Percentiles rank a stretch among this genome's conserved stretches.
These are phyloP conservation scores for Pyricularia grisea DNA, from an alignment of 2,329 filamentous ascomycete genomes.

Conservation along the genomic window DNA sequence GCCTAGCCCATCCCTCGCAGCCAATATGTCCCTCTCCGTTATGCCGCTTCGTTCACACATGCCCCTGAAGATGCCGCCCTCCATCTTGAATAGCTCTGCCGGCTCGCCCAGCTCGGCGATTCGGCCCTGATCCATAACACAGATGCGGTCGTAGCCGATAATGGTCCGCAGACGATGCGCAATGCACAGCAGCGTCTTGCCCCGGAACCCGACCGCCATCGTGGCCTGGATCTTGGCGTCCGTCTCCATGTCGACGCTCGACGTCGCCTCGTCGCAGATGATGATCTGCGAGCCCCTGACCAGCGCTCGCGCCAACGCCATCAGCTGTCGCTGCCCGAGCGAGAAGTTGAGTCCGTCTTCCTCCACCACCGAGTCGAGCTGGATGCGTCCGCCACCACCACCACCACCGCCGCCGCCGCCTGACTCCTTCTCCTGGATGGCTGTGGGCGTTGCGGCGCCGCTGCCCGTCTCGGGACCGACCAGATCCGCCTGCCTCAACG, in stretches of 20 bases:
- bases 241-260: conserved; percentile 89
- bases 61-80: conserved; percentile 69
- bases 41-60: conserved; percentile 91
- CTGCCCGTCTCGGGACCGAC: conserved; percentile 32
- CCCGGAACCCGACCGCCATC: conserved; percentile 75
- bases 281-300: conserved; percentile 86
- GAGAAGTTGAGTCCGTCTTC: conserved; percentile 96
- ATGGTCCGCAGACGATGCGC: conserved; percentile 89
- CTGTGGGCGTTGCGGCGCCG: neutral
- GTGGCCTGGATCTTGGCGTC: conserved; percentile 91
- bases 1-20: conserved; percentile 25
- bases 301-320: conserved; percentile 85
- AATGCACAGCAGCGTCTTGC: conserved; percentile 84
- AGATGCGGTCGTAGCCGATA: conserved; percentile 88
- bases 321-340: conserved; percentile 86
- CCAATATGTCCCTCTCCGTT: conserved; percentile 41
- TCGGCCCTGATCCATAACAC: conserved; percentile 83
- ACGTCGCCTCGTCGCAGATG: conserved; percentile 93
- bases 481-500: conserved; percentile 67
- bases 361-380: conserved; percentile 77
- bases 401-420: conserved; percentile 5
- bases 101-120: conserved; percentile 86
- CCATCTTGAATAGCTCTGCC: conserved; percentile 57
- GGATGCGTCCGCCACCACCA: conserved; percentile 47
- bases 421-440: neutral